These are phyloP conservation scores for Talaromyces adpressus DNA, from an alignment of 495 filamentous ascomycete species.

Conservation along the genomic window DNA sequence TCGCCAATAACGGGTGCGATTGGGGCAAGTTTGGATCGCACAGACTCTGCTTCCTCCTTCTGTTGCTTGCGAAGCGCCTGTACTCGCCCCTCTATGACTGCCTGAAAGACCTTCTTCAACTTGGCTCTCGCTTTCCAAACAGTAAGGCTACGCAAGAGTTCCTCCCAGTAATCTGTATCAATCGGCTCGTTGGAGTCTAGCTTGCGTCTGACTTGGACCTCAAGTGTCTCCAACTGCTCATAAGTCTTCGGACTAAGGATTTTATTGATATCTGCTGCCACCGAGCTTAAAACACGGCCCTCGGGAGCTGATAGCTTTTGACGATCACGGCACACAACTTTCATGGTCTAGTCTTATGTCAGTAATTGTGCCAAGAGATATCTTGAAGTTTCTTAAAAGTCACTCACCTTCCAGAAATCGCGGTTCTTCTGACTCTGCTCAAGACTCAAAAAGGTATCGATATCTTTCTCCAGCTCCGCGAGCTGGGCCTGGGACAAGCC, in stretches of 20 bases:
- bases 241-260: conserved; percentile 81
- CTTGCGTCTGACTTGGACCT: conserved; percentile 77
- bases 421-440: conserved; percentile 71
- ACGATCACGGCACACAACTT: conserved; percentile 75
- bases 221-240: conserved; percentile 75
- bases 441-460: conserved; percentile 74
- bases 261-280: conserved; percentile 80
- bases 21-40: conserved; percentile 48
- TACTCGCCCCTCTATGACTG: conserved; percentile 67
- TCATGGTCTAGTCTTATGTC: conserved; percentile 53
- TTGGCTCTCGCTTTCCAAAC: conserved; percentile 91
- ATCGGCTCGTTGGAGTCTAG: conserved; percentile 83
- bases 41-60: conserved; percentile 58
- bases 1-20: conserved; percentile 24
- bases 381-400: not conserved
- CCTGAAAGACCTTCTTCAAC: conserved; percentile 71
- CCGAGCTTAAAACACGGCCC: conserved; percentile 70
- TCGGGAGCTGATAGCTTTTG: conserved; percentile 59
- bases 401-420: conserved; percentile 75
- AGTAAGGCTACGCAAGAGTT: conserved; percentile 73
- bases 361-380: not conserved
- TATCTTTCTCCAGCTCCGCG: conserved; percentile 74
- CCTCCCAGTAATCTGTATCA: conserved; percentile 97
- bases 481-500: conserved; percentile 64
- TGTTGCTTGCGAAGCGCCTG: conserved; percentile 61